Conservation (phyloP, 2,329 filamentous ascomycete species). For the Fusarium sp. region DNA sequence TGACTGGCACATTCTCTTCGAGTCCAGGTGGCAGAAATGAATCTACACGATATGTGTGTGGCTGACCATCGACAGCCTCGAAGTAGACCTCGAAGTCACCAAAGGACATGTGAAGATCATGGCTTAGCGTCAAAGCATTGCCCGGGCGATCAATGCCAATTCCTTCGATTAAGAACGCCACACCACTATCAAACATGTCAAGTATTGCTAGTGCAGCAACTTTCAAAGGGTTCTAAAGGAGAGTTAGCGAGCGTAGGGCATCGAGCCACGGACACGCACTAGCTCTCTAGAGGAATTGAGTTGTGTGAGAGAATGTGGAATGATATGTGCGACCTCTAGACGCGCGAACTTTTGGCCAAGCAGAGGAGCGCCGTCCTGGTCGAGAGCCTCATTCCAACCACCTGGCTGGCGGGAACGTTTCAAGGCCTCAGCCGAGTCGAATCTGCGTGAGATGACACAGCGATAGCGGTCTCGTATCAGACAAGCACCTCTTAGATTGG, state of each 20-base stretch:
- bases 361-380: slow-evolving; percentile 4
- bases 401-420: not conserved
- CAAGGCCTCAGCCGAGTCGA: slow-evolving; percentile 7
- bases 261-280: too few relatives aligned
- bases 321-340: slow-evolving; percentile 19
- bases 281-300: slow-evolving; percentile 15
- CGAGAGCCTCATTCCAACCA: not conserved
- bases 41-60: slow-evolving; percentile 39
- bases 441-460: slow-evolving; percentile 20
- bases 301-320: slow-evolving; percentile 17
- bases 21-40: slow-evolving; percentile 16
- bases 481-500: slow-evolving; percentile 9
- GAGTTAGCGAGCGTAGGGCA: too few relatives aligned
- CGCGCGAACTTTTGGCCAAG: not conserved
- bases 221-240: too few relatives aligned
- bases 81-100: slow-evolving; percentile 39
- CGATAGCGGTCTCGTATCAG: slow-evolving; percentile 21
- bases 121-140: slow-evolving; percentile 47
- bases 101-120: slow-evolving; percentile 27
- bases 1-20: slow-evolving; percentile 3
- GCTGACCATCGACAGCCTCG: slow-evolving; percentile 41
- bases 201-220: slow-evolving; percentile 51
- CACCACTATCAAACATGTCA: slow-evolving; percentile 53
- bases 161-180: slow-evolving; percentile 50
- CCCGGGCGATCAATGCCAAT: slow-evolving; percentile 51